Evolutionary conservation across 768 basidiomycete species (phyloP).

Genomic region (Hemileccinum rubropunctum): DNA sequence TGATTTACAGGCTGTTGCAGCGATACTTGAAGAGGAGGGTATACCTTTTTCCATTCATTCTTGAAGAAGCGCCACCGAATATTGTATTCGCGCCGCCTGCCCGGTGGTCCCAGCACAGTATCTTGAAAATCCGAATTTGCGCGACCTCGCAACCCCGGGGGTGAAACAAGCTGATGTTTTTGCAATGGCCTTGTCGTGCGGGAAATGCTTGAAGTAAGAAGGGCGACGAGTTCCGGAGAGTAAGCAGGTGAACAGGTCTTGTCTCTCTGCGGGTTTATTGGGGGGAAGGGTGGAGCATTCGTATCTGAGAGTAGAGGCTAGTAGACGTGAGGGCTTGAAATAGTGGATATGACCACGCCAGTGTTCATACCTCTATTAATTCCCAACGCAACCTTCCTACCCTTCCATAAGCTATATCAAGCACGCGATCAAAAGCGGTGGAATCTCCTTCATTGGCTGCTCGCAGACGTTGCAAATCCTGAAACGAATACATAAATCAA

Average conservation of each 20-base stretch:
- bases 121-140: conserved; percentile 58
- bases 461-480: conserved; percentile 56
- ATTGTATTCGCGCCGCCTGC: conserved; percentile 74
- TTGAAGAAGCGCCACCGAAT: conserved; percentile 65
- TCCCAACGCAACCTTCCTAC: conserved; percentile 70
- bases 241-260: conserved; percentile 64
- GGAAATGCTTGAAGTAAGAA: conserved; percentile 55
- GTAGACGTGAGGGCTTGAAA: conserved; percentile 7
- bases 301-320: conserved; percentile 60
- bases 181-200: conserved; percentile 45
- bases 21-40: conserved; percentile 58
- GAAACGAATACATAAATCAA: neutral
- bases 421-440: conserved; percentile 52
- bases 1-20: conserved; percentile 16
- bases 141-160: conserved; percentile 55
- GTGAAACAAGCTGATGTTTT: conserved; percentile 39
- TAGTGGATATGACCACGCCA: neutral
- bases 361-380: conserved; percentile 53
- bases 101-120: conserved; percentile 59
- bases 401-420: conserved; percentile 74
- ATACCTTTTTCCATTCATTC: conserved; percentile 50
- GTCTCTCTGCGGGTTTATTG: conserved; percentile 36
- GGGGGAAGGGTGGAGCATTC: conserved; percentile 36
- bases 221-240: conserved; percentile 56
- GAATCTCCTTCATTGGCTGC: conserved; percentile 50